Base-by-base conservation (phyloP, 2,329 filamentous ascomycete species). In the Nothophoma quercina region DNA sequence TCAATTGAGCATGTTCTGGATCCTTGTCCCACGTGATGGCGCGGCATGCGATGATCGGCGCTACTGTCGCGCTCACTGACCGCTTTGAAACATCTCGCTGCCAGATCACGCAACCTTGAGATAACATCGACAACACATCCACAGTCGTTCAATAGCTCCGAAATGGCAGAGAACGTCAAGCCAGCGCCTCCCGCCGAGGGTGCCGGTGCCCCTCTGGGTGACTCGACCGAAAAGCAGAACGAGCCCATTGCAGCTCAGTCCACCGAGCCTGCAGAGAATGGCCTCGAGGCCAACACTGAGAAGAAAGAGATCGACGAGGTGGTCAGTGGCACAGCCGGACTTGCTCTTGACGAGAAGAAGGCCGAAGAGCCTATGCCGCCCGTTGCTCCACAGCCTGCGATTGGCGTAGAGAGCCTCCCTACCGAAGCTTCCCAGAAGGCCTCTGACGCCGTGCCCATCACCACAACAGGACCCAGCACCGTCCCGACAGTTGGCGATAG, bases 331-430 rank as follows among this genome's bases (percentile, higher is more conserved):
- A 50, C 64, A 30, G 56, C 63, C 25, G 55, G 47, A 12, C 58
- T 67, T 6, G 58, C 55, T 1, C 58, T 66, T 19, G 54, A 55
- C 22, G 42, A 58, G 34, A 52, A 62, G 36, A 51, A 62, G 32
- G 19, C 35, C 9, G 59, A 61, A 9, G 54, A 55, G 13, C 47
- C 58, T 7, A 54, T 56, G 36, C 55, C 56, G 19, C 34, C 51
- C 16, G 58, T 56, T 3, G 51, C 58, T 22, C 48, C 58, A 12
- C 45, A 49, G 25, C 44, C 44, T 32, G 34, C 44, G 4, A 21
- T 50, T n/a, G 44, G 28, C 21, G 45, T 55, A 7, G 51, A 49
- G 34, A 50, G 45, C 16, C 23, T 50, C 9, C 32, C 55, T 18
- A 43, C 46, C 4, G 57, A 51, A 34, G 42, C 50, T 7, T 39